Base-by-base conservation (phyloP, 2,329 filamentous ascomycete species). In the Metarhizium sp. region DNA sequence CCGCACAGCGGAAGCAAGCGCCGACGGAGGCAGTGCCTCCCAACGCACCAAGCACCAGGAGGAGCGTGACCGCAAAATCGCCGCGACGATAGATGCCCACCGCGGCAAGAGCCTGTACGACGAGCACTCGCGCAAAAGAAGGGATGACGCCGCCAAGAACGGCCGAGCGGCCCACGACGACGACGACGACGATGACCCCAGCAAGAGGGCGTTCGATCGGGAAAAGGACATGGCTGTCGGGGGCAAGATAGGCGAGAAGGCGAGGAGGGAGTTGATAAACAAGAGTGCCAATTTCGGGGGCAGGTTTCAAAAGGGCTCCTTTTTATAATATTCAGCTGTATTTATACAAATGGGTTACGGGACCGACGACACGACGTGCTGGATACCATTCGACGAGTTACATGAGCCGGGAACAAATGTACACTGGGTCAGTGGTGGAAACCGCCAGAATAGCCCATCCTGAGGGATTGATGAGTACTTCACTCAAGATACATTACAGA, bases 221-320 rank as follows among this genome's bases (percentile, higher is more conserved):
- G 90, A 96, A 69, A 97, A 96, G 74, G 94, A 97, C 69, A 96
- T 97, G 83, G 87, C 83, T 43, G 73, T 89, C 2, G 86, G 86
- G 8, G 82, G 83, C 18, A 84, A 82, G 64, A 83, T 96, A 53
- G 87, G 84, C 30, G 76, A 84, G 60, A 78, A 85, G 40, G 85
- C 96, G 74, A 82, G 86, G 62, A 82, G 82, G 63, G 88, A 96
- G 62, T 75, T 97, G 75, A 69, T 96, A 57, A 87, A 82, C 61
- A 87, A 87, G 66, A 88, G 90, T 4, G 82, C 85, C 16, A 87
- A 91, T 64, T 96, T 96, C 71, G 85, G 87, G 3, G 86, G 86
- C 1, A 78, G 90, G 51, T 96, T 96, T 65, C 81, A 85, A 18
- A 87, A 88, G 61, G 91, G 91, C n/a, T 84, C 76, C 18, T 86